A percentile compares a stretch with the other conserved stretches of the same genome.
Conservation (phyloP, 441 rosid species). For the Pelargonium hybrid region DNA sequence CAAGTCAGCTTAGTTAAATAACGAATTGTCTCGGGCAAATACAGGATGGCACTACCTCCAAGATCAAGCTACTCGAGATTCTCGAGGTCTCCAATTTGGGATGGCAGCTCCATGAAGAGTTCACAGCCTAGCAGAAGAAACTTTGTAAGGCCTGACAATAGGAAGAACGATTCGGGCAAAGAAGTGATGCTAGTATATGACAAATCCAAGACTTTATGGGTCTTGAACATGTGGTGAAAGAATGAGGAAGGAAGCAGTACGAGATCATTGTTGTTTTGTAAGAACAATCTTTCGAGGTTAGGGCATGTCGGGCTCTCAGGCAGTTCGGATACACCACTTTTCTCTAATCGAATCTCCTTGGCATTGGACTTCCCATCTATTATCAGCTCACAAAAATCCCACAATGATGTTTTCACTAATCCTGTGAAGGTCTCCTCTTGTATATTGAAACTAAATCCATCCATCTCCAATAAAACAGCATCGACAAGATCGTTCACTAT, state of each 20-base stretch:
- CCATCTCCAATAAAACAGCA: not conserved
- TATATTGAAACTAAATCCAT: not conserved
- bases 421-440: not conserved
- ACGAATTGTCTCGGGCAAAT: not conserved
- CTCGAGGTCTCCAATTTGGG: not conserved
- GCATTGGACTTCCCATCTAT: not conserved
- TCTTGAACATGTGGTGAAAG: not conserved
- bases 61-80: slow-evolving; percentile 3
- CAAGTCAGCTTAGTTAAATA: not conserved
- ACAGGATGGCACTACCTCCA: not conserved
- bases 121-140: not conserved
- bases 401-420: not conserved
- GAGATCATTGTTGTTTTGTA: not conserved
- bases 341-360: not conserved
- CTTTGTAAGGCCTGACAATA: not conserved
- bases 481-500: not conserved
- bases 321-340: not conserved
- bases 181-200: not conserved
- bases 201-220: not conserved
- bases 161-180: not conserved
- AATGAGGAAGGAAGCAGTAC: not conserved
- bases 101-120: not conserved
- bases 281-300: not conserved
- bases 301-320: not conserved
- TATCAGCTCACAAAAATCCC: not conserved